Evolutionary conservation across 768 basidiomycete genomes (phyloP).

Genomic region (Boletus pseudopeckii): DNA sequence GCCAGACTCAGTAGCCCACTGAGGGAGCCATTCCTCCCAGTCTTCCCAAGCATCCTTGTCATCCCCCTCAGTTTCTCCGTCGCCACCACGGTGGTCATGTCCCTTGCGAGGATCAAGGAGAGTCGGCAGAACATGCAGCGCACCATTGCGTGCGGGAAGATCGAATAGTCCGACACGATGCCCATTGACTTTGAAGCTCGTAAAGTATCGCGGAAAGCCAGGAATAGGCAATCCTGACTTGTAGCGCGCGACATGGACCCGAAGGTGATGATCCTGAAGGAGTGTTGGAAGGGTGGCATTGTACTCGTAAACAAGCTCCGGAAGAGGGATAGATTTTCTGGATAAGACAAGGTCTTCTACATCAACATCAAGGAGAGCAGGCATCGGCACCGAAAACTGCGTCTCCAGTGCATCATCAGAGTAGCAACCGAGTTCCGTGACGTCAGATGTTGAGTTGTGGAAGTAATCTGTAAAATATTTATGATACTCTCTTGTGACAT

Average conservation of each 20-base stretch:
- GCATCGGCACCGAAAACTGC: background rate
- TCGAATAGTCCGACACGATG: conserved; percentile 4
- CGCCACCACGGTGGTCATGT: background rate
- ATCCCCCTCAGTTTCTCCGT: background rate
- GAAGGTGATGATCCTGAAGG: conserved; percentile 3
- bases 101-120: conserved; percentile 14
- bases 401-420: background rate
- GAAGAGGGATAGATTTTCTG: background rate
- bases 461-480: conserved; percentile 6
- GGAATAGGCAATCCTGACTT: conserved; percentile 3
- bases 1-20: conserved; percentile 8
- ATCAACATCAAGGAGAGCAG: background rate
- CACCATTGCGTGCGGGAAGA: conserved; percentile 14
- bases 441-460: conserved; percentile 6
- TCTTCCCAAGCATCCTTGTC: conserved; percentile 4
- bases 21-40: conserved; percentile 16
- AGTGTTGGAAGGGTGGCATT: conserved; percentile 11
- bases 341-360: background rate
- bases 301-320: conserved; percentile 13
- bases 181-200: conserved; percentile 10
- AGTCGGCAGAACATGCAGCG: conserved; percentile 8
- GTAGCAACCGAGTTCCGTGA: background rate
- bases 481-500: background rate
- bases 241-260: conserved; percentile 8
- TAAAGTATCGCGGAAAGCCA: conserved; percentile 4